Base-by-base conservation (phyloP, 2,329 filamentous ascomycete species). In the Scytalidium sp. region DNA sequence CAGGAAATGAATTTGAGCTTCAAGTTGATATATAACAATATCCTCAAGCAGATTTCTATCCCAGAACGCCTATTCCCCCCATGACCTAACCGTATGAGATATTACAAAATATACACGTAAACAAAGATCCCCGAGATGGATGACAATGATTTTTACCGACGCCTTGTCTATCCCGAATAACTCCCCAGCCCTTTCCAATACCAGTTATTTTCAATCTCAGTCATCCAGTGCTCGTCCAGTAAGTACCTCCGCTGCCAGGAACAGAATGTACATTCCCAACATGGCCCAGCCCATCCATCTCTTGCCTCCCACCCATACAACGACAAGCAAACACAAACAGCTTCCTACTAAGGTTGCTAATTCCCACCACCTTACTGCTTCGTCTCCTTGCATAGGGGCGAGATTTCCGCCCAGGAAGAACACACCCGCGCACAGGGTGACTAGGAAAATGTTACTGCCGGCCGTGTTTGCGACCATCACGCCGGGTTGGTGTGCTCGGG, bases 391-490 rank as follows among this genome's bases (percentile, higher is more conserved):
- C 10, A 67, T 47, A 42, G 52, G 50, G 7, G 58, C 54, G 2
- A 59, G 43, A 53, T 65, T 60, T 9, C 60, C 64, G 39, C 56
- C 56, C 17, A 66, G 43, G 48, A 68, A 65, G 21, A 69, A 50
- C 13, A 75, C 63, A 1, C 74, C 77, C 15, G 72, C 61, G 56
- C 76, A 80, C 3, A 81, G 62, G 2, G 75, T 72, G 15, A 80
- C 62, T 25, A 81, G 62, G 57, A 80, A 81, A 27, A 80, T 75
- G 50, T 80, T 80, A 53, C 75, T 79, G 3, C 76, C 77, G 0
- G 71, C 75, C 3, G 75, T 77, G 41, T 75, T 79, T 0, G 76
- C 78, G 5, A 76, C 72, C 8, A 81, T 58, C 43, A 81, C 76
- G 1, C 75, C 75, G 2, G 62, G 59, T 17, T 79, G 71, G 3